A percentile compares a stretch with the other conserved stretches of the same genome.
Conservation (phyloP, 1,139 yeast species). For the Geotrichum aggregatum region DNA sequence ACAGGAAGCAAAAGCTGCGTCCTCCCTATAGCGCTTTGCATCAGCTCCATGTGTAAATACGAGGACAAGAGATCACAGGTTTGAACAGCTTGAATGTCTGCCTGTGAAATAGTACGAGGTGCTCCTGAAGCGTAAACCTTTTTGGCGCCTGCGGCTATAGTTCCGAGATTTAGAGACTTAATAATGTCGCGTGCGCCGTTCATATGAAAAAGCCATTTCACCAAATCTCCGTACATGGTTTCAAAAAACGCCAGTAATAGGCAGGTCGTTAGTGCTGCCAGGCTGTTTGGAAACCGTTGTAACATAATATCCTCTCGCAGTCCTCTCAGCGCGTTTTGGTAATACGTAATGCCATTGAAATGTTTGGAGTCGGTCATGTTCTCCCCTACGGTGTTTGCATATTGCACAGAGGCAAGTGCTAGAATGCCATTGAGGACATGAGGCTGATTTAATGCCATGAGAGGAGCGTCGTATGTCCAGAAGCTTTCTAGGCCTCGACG, state of each 20-base stretch:
- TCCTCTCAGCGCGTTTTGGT: conserved; percentile 12
- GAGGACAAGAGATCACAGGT: conserved; percentile 14
- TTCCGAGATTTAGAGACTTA: conserved; percentile 8
- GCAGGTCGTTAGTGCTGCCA: conserved; percentile 20
- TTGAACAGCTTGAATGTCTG: conserved; percentile 13
- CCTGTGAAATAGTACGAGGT: not conserved
- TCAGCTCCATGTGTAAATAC: conserved; percentile 20
- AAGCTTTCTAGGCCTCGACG: conserved; percentile 18
- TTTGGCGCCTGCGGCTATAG: conserved; percentile 4
- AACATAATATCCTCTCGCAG: conserved; percentile 12
- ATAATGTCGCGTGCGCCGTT: conserved; percentile 22
- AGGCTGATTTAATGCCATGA: conserved; percentile 16
- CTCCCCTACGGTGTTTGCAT: conserved; percentile 3
- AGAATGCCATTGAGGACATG: conserved; percentile 19
- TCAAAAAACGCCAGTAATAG: conserved; percentile 21
- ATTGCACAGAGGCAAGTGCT: conserved; percentile 15
- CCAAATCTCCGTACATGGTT: conserved; percentile 21
- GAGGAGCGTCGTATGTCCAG: conserved; percentile 21
- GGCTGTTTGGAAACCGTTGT: conserved; percentile 3
- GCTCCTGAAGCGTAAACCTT: not conserved
- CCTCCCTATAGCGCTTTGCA: conserved; percentile 21
- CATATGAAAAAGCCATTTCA: conserved; percentile 21
- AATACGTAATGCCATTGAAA: conserved; percentile 15
- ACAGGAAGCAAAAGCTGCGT: conserved; percentile 9
- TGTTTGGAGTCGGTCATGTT: not conserved